phyloP scores from a whole-genome alignment of 441 rosid genomes.

The Pelargonium australe region DNA sequence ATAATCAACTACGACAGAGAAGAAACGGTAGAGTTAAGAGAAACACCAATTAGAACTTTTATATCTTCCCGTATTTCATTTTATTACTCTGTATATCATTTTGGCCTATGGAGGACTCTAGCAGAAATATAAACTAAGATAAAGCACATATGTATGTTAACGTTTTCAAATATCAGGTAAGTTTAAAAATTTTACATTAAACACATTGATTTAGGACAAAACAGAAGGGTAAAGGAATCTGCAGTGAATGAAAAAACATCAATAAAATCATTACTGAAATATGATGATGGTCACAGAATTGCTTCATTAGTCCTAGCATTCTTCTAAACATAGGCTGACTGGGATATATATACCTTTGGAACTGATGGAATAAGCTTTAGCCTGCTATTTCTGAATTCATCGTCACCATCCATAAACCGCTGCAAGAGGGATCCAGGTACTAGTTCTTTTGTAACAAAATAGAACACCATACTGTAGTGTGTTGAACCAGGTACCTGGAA shows the following conservation, averaged over 20 bases:
- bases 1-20: background rate
- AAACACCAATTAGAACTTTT: background rate
- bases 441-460: constrained; percentile 71
- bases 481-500: constrained; percentile 91
- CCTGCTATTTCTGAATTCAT: constrained; percentile 95
- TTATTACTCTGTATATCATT: too few relatives aligned
- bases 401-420: constrained; percentile 96
- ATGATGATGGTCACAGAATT: background rate
- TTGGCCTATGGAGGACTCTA: too few relatives aligned
- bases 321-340: constrained; percentile 14
- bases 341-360: constrained; percentile 59
- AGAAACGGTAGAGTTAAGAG: background rate
- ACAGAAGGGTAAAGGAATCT: background rate
- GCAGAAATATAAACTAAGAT: too few relatives aligned
- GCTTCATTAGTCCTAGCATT: constrained; percentile 10
- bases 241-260: background rate
- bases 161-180: background rate
- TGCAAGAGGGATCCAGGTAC: constrained; percentile 84
- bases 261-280: background rate
- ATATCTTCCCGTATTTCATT: too few relatives aligned
- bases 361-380: constrained; percentile 92
- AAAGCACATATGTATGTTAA: too few relatives aligned
- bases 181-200: background rate
- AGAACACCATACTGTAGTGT: constrained; percentile 97
- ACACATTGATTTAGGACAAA: background rate